These are phyloP conservation scores for Amanita rubescens DNA, from an alignment of 768 basidiomycete genomes.

Conservation along the genomic window DNA sequence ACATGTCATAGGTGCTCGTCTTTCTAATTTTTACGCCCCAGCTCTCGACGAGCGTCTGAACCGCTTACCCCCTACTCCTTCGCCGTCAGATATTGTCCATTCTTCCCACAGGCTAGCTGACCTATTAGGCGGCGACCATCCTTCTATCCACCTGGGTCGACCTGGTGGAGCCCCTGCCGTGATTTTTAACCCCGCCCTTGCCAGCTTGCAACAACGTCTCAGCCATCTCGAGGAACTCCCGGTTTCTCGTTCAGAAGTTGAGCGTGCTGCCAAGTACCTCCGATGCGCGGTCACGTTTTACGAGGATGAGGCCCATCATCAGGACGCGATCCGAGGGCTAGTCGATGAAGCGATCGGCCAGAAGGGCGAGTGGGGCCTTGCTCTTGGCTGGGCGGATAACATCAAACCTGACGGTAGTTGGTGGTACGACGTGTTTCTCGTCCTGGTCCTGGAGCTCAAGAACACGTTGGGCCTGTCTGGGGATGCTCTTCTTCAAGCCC, in stretches of 20 bases:
- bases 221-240: conserved; percentile 12
- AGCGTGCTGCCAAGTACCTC: conserved; percentile 10
- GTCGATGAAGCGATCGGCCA: conserved; percentile 9
- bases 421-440: conserved; percentile 7
- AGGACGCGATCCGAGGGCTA: conserved; percentile 5
- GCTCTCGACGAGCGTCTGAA: too few species aligned
- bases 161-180: too few species aligned
- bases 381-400: conserved; percentile 8
- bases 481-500: conserved; percentile 11
- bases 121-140: too few species aligned
- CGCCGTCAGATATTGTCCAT: too few species aligned
- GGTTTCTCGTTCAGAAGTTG: conserved; percentile 8
- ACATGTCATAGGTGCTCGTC: too few species aligned
- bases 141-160: too few species aligned
- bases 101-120: too few species aligned
- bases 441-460: conserved; percentile 11
- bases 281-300: conserved; percentile 2
- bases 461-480: conserved; percentile 12
- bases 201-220: conserved; percentile 8
- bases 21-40: too few species aligned
- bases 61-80: too few species aligned
- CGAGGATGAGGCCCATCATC: background rate
- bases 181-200: too few species aligned
- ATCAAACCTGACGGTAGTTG: conserved; percentile 12
- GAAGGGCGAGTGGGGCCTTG: conserved; percentile 6